These are phyloP conservation scores for Chlamydomonas eustigma DNA, from an alignment of 139 green algal genomes.

Conservation along the genomic window DNA sequence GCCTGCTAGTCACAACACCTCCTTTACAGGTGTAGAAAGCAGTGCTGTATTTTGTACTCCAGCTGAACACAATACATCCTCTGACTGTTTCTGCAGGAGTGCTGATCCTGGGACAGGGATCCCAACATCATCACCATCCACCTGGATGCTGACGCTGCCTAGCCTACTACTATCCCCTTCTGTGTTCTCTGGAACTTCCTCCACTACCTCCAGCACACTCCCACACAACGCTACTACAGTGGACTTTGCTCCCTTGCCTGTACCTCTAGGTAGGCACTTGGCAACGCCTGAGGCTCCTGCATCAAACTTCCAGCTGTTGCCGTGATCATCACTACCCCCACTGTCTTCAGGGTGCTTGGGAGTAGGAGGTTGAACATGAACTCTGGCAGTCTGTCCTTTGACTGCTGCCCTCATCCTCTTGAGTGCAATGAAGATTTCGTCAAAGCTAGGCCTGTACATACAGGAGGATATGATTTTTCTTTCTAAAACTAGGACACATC, in stretches of 20 bases:
- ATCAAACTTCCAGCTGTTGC: neutral
- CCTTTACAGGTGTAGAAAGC: too few species aligned
- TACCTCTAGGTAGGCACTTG: neutral
- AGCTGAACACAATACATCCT: too few species aligned
- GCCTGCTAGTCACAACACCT: too few species aligned
- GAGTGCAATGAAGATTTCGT: neutral
- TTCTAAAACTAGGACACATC: neutral
- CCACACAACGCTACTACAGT: neutral
- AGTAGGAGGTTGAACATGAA: neutral
- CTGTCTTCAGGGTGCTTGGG: neutral
- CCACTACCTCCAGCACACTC: neutral
- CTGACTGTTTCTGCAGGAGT: too few species aligned
- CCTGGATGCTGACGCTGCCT: too few species aligned
- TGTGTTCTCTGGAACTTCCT: too few species aligned
- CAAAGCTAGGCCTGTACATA: conserved; percentile 9
- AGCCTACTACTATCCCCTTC: neutral
- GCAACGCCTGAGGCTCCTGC: neutral
- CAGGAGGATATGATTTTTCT: neutral
- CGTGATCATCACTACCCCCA: neutral
- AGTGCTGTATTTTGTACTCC: too few species aligned
- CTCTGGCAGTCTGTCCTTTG: neutral
- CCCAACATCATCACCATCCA: too few species aligned
- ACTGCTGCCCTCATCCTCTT: neutral
- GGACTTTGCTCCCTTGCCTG: neutral
- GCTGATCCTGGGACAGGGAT: too few species aligned